Base-by-base conservation (phyloP, 345 rosid genomes). In the Stellera chamaejasme region DNA sequence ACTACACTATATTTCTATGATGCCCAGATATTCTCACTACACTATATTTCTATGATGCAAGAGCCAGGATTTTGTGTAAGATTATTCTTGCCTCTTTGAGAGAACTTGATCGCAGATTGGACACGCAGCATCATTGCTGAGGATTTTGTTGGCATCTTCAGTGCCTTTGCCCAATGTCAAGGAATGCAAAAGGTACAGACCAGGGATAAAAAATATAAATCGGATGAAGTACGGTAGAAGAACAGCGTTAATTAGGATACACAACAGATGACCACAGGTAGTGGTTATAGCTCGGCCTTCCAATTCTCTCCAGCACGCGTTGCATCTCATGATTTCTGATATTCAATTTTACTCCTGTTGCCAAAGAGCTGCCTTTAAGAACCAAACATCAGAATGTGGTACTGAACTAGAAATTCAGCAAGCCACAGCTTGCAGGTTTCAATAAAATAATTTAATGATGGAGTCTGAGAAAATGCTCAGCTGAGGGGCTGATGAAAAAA, bases 101-200 rank as follows among this genome's bases (percentile, higher is more conserved):
- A 93, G 99, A 68, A 84, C 96, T 76, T 84, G 95, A 72, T 87
- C 97, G 67, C 99, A 93, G 48, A 93, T 68, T 50, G 96, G 99
- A 62, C 96, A 93, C 27, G 95, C 86, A 43, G 77, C 97, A 76
- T 93, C 97, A 52, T 77, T 87, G 64, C 73, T 80, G 56, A 87
- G 86, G 67, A 93, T 89, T 82, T 89, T 93, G 81, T 60, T 68
- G 7, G 96, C 99, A 73, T 93, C 97, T 70, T 89, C 97, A 56
- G 81, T 76, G 56, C 99, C 94, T 93, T 67, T 54, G 71, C 71
- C 75, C 25, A 25, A 42, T 45, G 75, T 81, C 74, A 79, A 77
- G 79, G 74, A 69, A 69, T 64, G 9, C 39, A 32, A 2, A 32
- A 0, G 39, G 39, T 32, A 32, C 39, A 32, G 9, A 32, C 7